Base-by-base conservation (phyloP, 139 green algal genomes). In the Micractinium sp. region DNA sequence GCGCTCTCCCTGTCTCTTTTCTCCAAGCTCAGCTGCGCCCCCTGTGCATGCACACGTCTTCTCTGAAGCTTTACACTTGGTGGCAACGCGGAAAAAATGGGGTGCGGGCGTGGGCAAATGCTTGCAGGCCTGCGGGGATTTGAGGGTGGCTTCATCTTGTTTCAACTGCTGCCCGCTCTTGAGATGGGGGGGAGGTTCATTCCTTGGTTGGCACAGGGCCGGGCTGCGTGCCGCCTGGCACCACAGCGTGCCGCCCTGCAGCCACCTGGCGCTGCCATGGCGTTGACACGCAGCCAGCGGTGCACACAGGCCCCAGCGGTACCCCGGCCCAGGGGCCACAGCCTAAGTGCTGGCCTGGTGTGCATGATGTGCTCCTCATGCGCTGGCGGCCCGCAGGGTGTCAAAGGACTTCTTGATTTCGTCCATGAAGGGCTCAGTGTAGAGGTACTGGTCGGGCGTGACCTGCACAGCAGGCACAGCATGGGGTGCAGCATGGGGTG, bases 381-480 rank as follows among this genome's bases (percentile, higher is more conserved):
- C 74, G 77, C 77, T 82, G 56, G 41, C 47, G 3, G 66, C 66
- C 16, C 83, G 38, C 83, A 80, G 41, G 16, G 20, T 67, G 14
- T 93, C 91, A 83, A 93, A 87, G 29, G 84, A 95, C 33, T 90
- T 89, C 20, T 91, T 90, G 84, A 98, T 97, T n/a, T 95, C 93
- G 81, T 99, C 95, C 93, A 99, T 97, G 91, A 99, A 99, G 35
- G 96, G 94, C 92, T 98, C 94, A 0, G 97, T 99, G 92, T 96
- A 96, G 39, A 99, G 93, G 93, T 99, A 99, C 81, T 95, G 91
- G 90, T 97, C 94, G 66, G 96, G 94, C 27, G 92, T 93, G 25
- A 97, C 96, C 87, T 91, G 94, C 89, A 79, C 15, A 35, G 81
- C 77, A 63, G 39, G 75, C 35, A 81, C 13, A 53, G 63, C 63